Conservation (phyloP, 1,139 yeast species). For the Saccharomycopsis hybrid region DNA sequence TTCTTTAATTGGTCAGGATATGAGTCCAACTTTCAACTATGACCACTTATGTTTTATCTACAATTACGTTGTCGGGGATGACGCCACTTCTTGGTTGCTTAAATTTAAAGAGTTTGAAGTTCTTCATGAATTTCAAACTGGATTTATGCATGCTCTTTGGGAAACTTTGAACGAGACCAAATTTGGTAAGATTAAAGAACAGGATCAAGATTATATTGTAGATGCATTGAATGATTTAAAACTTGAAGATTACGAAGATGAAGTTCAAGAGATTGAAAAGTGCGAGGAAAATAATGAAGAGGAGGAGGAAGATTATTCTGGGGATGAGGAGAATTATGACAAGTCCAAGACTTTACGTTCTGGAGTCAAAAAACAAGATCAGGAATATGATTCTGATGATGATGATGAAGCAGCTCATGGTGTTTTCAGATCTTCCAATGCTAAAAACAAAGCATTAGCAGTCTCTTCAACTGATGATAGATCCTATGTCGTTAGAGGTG, state of each 20-base stretch:
- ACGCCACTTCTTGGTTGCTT: constrained; percentile 55
- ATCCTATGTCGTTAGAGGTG: constrained; percentile 72
- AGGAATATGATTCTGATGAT: constrained; percentile 24
- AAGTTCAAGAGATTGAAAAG: constrained; percentile 30
- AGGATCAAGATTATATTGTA: constrained; percentile 44
- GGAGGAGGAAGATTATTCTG: constrained; percentile 22
- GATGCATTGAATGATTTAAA: constrained; percentile 39
- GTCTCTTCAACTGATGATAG: constrained; percentile 67
- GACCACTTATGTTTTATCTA: constrained; percentile 58
- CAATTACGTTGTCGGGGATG: constrained; percentile 43
- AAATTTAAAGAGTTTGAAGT: constrained; percentile 40
- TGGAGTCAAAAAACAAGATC: constrained; percentile 1
- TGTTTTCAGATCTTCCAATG: constrained; percentile 29
- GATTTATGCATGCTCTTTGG: constrained; percentile 51
- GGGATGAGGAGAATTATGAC: constrained; percentile 18
- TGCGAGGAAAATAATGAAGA: constrained; percentile 23
- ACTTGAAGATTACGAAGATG: constrained; percentile 34
- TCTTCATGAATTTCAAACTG: constrained; percentile 46
- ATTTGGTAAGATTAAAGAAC: constrained; percentile 40
- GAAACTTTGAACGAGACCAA: constrained; percentile 47
- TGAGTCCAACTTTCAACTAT: constrained; percentile 58
- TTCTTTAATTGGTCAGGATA: constrained; percentile 4
- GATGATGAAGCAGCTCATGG: constrained; percentile 29
- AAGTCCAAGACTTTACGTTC: not conserved
- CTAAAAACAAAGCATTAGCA: constrained; percentile 56